Conservation (phyloP, 345 rosid genomes). For the Kernera saxatilis region DNA sequence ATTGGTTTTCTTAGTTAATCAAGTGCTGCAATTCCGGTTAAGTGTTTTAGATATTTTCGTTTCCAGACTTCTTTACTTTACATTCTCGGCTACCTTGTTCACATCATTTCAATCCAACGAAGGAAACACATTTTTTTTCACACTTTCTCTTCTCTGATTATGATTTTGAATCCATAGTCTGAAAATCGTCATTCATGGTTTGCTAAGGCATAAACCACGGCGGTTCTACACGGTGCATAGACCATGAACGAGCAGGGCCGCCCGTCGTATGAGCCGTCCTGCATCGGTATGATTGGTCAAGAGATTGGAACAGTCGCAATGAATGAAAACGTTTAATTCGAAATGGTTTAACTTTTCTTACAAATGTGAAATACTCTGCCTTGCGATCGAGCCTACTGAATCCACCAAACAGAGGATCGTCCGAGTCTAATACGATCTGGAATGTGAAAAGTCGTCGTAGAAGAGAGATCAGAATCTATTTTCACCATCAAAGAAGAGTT, state of each 20-base stretch:
- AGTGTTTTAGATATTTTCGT: slow-evolving; percentile 5
- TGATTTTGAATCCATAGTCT: neutral
- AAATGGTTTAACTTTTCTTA: slow-evolving; percentile 37
- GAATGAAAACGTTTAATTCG: neutral
- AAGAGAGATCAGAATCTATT: neutral
- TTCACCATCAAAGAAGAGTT: neutral
- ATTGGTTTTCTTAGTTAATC: neutral
- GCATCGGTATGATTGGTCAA: slow-evolving; percentile 27
- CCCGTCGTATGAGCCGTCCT: slow-evolving; percentile 71
- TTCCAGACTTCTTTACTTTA: slow-evolving; percentile 13
- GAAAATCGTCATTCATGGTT: slow-evolving; percentile 31
- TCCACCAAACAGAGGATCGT: slow-evolving; percentile 78
- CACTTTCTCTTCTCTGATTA: neutral
- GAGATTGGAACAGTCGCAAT: neutral
- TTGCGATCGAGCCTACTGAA: slow-evolving; percentile 50
- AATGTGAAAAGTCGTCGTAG: neutral
- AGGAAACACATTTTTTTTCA: neutral
- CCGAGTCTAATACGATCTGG: slow-evolving; percentile 84
- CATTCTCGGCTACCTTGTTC: neutral
- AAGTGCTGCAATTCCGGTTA: neutral
- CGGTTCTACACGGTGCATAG: slow-evolving; percentile 79
- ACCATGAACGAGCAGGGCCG: slow-evolving; percentile 74
- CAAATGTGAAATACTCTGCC: slow-evolving; percentile 68
- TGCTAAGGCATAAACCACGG: slow-evolving; percentile 74
- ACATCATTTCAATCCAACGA: neutral